phyloP scores from a whole-genome alignment of 768 basidiomycete species.

The Artomyces pyxidatus region DNA sequence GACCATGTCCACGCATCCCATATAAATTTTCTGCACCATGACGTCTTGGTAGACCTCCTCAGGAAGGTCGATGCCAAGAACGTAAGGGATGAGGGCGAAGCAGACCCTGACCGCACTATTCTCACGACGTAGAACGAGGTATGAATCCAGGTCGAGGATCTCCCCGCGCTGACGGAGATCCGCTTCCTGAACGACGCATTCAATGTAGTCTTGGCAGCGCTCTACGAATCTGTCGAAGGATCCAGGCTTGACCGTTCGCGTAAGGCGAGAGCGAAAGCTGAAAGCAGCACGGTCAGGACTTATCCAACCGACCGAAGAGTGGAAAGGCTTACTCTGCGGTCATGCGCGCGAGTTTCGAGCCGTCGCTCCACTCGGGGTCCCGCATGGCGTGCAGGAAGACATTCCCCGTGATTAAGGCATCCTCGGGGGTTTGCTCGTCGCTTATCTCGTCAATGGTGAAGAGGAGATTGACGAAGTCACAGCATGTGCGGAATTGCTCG shows the following conservation, averaged over 20 bases:
- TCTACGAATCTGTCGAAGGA: slow-evolving; percentile 42
- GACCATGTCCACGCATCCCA: slow-evolving; percentile 55
- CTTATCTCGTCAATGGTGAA: slow-evolving; percentile 65
- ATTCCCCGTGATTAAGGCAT: slow-evolving; percentile 44
- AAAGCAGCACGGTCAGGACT: not conserved
- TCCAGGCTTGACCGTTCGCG: slow-evolving; percentile 34
- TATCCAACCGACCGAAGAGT: not conserved
- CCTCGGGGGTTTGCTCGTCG: slow-evolving; percentile 53
- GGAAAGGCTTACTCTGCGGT: slow-evolving; percentile 45
- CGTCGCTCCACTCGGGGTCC: slow-evolving; percentile 44
- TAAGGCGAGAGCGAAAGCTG: slow-evolving; percentile 48
- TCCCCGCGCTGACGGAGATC: slow-evolving; percentile 48
- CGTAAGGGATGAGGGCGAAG: slow-evolving; percentile 55
- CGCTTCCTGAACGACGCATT: slow-evolving; percentile 52
- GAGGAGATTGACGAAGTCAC: slow-evolving; percentile 58
- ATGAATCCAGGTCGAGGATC: slow-evolving; percentile 47
- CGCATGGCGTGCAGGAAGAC: slow-evolving; percentile 46
- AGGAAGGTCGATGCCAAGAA: slow-evolving; percentile 53
- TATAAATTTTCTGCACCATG: slow-evolving; percentile 43
- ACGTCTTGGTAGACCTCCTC: slow-evolving; percentile 54
- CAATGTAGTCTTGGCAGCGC: slow-evolving; percentile 47
- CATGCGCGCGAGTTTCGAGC: slow-evolving; percentile 48
- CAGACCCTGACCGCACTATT: slow-evolving; percentile 61
- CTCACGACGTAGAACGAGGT: slow-evolving; percentile 52
- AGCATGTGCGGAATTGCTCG: slow-evolving; percentile 50